Base-by-base conservation (phyloP, 176 grass and related monocot species). In the Oryza australiensis region DNA sequence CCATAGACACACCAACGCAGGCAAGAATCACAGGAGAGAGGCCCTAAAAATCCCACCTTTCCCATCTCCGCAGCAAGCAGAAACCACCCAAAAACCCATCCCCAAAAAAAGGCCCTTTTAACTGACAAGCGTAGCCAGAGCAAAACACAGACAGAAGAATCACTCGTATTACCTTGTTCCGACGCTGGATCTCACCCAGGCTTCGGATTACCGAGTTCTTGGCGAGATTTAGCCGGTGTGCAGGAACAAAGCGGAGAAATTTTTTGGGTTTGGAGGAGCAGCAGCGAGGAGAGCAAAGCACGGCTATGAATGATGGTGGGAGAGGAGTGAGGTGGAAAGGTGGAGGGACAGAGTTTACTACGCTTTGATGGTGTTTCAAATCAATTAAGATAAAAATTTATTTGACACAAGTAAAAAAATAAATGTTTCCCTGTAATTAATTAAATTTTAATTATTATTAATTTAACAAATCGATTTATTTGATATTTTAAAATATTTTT, bases 261-360 rank as follows among this genome's bases (percentile, higher is more conserved):
- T 23, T 75, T 12, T 43, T 9, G 48, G 22, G 3, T 48, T 48
- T 48, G 45, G 68, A 79, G 79, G n/a, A 51, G 32, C 6, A 15
- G 27, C 49, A 55, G 18, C 49, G 49, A 55, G 68, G 37, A 40
- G 37, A 9, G 64, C 11, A 23, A 33, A 22, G 6, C 48, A 51
- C 16, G 22, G 37, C 38, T 26, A 40, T 26, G 57, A 67, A 75
- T 55, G 51, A 55, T 55, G 51, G 34, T 1, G 34, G 34, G 48
- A 20, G 66, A 60, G 49, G 29, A 23, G 12, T 55, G 66, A 26
- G 74, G 86, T 78, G 80, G 74, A 88, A 88, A 83, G 74, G 33
- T 12, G 18, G 5, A 55, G 51, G 8, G 68, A 62, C 15, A 41
- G 26, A 43, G 18, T 33, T 35, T 35, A 35, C 34, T 32, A 62